phyloP scores from a whole-genome alignment of 2,329 filamentous ascomycete species.

The Zasmidium angulare region DNA sequence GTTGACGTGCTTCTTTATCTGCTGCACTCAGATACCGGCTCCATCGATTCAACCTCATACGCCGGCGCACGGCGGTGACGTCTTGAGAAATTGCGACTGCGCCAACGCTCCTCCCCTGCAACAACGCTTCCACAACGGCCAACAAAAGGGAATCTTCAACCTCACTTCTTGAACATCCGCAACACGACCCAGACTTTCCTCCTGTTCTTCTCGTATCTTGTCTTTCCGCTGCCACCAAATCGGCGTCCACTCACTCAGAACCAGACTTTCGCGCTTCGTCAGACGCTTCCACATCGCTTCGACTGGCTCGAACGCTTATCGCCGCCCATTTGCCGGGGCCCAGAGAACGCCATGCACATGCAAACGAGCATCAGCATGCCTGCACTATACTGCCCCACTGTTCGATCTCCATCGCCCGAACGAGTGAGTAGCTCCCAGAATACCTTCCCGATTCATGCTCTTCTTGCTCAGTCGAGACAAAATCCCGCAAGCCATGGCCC shows the following conservation, averaged over 20 bases:
- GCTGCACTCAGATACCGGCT: neutral
- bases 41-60: neutral
- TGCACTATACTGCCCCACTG: neutral
- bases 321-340: neutral
- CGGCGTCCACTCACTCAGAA: neutral
- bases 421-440: neutral
- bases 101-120: neutral
- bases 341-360: too few species aligned
- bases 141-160: neutral
- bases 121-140: neutral
- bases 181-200: neutral
- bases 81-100: neutral
- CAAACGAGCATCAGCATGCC: neutral
- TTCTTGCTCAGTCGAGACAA: neutral
- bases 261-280: neutral
- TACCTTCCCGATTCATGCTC: neutral
- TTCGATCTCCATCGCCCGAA: neutral
- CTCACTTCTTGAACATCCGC: neutral
- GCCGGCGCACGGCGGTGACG: neutral
- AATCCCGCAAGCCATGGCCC: neutral
- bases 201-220: neutral
- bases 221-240: too few species aligned
- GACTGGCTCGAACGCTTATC: constrained; percentile 6
- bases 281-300: neutral
- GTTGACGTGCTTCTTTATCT: too few species aligned